Conservation (phyloP, 2,329 filamentous ascomycete genomes). For the Curvularia sp. region DNA sequence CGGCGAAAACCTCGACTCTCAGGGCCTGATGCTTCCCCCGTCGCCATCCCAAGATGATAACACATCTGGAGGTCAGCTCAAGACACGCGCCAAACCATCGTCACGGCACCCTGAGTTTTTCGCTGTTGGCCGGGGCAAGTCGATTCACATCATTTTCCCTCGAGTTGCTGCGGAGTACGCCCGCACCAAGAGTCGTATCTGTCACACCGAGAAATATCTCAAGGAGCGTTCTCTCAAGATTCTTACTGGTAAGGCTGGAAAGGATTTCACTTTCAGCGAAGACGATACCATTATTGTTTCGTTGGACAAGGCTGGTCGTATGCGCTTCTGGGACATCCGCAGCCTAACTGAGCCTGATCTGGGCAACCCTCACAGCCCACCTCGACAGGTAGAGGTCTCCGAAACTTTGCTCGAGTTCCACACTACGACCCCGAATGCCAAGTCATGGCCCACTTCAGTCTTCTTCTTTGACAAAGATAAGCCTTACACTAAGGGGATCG, state of each 20-base stretch:
- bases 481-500: constrained; percentile 87
- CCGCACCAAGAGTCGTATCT: constrained; percentile 62
- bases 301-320: constrained; percentile 92
- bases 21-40: constrained; percentile 88
- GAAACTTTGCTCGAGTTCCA: constrained; percentile 85
- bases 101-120: constrained; percentile 92
- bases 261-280: constrained; percentile 97
- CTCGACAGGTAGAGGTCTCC: constrained; percentile 74
- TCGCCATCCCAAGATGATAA: constrained; percentile 87
- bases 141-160: constrained; percentile 84
- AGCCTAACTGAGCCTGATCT: constrained; percentile 67
- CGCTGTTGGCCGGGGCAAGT: constrained; percentile 93
- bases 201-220: constrained; percentile 87
- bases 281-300: constrained; percentile 95
- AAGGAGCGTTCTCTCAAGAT: constrained; percentile 90
- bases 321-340: constrained; percentile 98
- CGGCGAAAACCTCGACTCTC: constrained; percentile 82
- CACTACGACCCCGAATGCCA: constrained; percentile 86
- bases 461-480: constrained; percentile 95
- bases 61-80: constrained; percentile 87
- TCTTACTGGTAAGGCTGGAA: constrained; percentile 95
- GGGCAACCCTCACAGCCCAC: constrained; percentile 52
- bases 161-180: constrained; percentile 62
- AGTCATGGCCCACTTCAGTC: constrained; percentile 96
- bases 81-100: constrained; percentile 92